Base-by-base conservation (phyloP, 2,329 filamentous ascomycete genomes). In the Orbilia blumenaviensis region DNA sequence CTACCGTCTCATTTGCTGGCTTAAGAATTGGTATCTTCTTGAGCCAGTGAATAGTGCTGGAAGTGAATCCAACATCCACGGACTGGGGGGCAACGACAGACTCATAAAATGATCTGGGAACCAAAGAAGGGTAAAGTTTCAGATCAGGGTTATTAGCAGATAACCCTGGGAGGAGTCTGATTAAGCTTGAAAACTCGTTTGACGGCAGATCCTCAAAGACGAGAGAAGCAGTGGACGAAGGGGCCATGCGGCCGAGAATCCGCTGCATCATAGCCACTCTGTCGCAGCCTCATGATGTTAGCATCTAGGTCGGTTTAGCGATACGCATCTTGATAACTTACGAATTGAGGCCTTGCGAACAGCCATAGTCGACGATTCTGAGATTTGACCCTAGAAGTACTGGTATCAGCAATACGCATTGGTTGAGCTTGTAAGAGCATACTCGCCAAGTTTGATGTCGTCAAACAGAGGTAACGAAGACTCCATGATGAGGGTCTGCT, bases 21-120 rank as follows among this genome's bases (percentile, higher is more conserved):
- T 61, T 61, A 3, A 18, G 16, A 12, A 16, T 4, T 23, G 56
- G 34, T 18, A 61, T 25, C 9, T 16, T 8, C 14, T 61, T 41
- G 8, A 61, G 56, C 56, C 56, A 61, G 18, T 61, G 32, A 5
- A 61, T 16, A 9, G 32, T 61, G 18, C 32, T 23, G 9, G 38
- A 27, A 2, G 56, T 14, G 29, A 38, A 61, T 12, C 56, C 56
- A 27, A 61, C 12, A 41, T 61, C 56, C n/a, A 61, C 56, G 27
- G 32, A 42, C 9, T 10, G 8, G 2, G 56, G 32, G 8, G 56
- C 10, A 25, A 44, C 9, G 1, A 41, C 23, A 29, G 56, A 16
- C 9, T 61, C 32, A 29, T 61, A 61, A 18, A 61, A 61, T 23
- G 56, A 61, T 12, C 23, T 61, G 2, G 56, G 56, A 23, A 61